Percentiles rank a stretch among this genome's conserved stretches.
phyloP scores from a whole-genome alignment of 306 rosid species.

The Lagenaria siceraria region DNA sequence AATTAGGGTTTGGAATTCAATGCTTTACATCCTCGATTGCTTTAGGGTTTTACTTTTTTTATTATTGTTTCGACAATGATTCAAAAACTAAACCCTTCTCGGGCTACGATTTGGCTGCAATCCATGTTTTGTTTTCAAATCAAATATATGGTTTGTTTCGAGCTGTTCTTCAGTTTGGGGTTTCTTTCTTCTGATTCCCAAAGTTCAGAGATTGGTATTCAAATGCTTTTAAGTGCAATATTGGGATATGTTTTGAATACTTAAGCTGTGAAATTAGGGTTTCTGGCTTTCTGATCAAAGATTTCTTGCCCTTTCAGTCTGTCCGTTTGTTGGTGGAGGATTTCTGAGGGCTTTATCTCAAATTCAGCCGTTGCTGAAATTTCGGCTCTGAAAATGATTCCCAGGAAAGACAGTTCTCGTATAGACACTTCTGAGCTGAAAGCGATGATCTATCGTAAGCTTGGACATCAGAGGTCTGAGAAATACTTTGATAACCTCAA shows the following conservation, averaged over 20 bases:
- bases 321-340: conserved; percentile 21
- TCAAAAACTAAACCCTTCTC: background rate
- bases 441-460: conserved; percentile 44
- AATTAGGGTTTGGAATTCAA: conserved; percentile 11
- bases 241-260: background rate
- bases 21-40: background rate
- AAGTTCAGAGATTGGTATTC: background rate
- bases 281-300: conserved; percentile 29
- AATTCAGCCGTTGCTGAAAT: conserved; percentile 14
- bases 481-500: conserved; percentile 64
- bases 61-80: background rate
- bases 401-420: conserved; percentile 42
- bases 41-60: background rate
- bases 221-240: background rate
- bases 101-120: background rate
- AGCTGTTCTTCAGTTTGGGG: background rate
- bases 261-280: conserved; percentile 30
- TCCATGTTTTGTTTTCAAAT: background rate
- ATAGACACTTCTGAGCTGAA: conserved; percentile 60
- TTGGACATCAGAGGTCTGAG: conserved; percentile 63
- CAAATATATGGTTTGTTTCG: background rate
- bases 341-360: conserved; percentile 16
- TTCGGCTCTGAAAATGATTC: conserved; percentile 25
- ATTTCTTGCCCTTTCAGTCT: conserved; percentile 21
- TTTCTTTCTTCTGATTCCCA: background rate